These are phyloP conservation scores for Durio zibethinus DNA, from an alignment of 345 rosid genomes.

Conservation along the genomic window DNA sequence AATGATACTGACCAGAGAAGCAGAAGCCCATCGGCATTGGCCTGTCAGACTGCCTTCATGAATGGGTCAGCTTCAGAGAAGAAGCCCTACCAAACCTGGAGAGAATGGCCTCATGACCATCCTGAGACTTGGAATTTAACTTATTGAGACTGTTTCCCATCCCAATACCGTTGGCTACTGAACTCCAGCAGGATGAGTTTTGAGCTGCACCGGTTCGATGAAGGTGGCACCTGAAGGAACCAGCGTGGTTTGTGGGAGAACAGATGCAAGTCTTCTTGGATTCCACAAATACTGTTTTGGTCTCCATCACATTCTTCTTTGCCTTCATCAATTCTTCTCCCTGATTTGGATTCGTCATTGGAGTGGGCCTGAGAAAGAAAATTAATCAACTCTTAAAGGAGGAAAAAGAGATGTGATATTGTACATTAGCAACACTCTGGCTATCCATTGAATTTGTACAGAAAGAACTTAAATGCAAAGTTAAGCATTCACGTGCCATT, in stretches of 20 bases:
- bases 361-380: background rate
- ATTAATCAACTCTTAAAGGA: background rate
- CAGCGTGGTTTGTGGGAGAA: conserved; percentile 26
- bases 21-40: background rate
- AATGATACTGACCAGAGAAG: background rate
- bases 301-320: background rate
- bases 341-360: background rate
- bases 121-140: background rate
- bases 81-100: conserved; percentile 12
- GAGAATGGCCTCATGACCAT: background rate
- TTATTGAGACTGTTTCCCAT: background rate
- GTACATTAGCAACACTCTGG: background rate
- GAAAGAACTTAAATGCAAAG: background rate
- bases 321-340: conserved; percentile 1
- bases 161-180: background rate
- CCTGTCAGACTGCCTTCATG: background rate
- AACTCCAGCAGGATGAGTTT: background rate
- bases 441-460: background rate
- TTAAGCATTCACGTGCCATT: background rate
- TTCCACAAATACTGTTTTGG: background rate
- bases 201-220: conserved; percentile 14
- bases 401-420: background rate
- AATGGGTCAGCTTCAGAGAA: background rate
- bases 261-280: conserved; percentile 21
- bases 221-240: conserved; percentile 35